Conservation (phyloP, 2,329 filamentous ascomycete species). For the Fusarium sp. region DNA sequence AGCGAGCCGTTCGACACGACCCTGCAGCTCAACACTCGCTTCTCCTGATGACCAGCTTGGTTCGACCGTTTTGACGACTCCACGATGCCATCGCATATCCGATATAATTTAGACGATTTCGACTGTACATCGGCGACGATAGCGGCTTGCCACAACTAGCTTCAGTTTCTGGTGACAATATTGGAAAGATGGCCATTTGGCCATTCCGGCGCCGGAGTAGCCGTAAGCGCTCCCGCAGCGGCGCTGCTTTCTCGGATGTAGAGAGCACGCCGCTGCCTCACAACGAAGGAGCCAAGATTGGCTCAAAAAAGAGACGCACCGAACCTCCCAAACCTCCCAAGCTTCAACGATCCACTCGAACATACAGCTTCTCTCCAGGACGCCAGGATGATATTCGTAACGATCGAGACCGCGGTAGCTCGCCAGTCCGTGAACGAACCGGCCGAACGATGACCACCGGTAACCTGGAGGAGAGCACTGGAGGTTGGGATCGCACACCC, state of each 20-base stretch:
- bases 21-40: slow-evolving; percentile 36
- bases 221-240: slow-evolving; percentile 67
- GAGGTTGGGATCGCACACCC: slow-evolving; percentile 52
- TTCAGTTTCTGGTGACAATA: slow-evolving; percentile 35
- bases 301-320: slow-evolving; percentile 58
- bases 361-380: slow-evolving; percentile 73
- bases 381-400: slow-evolving; percentile 66
- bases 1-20: slow-evolving; percentile 43
- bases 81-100: slow-evolving; percentile 49
- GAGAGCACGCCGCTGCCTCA: slow-evolving; percentile 57
- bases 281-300: slow-evolving; percentile 49
- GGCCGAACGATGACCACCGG: slow-evolving; percentile 27
- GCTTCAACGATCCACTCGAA: slow-evolving; percentile 60
- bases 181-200: slow-evolving; percentile 78
- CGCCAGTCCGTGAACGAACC: slow-evolving; percentile 41
- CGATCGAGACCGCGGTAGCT: slow-evolving; percentile 41
- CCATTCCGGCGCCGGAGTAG: slow-evolving; percentile 81
- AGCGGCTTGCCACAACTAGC: slow-evolving; percentile 42
- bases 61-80: slow-evolving; percentile 43
- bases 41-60: slow-evolving; percentile 44
- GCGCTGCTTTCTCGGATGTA: slow-evolving; percentile 66
- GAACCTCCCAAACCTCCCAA: slow-evolving; percentile 63
- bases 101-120: slow-evolving; percentile 42
- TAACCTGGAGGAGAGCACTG: slow-evolving; percentile 24
- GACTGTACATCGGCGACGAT: slow-evolving; percentile 42